phyloP scores from a whole-genome alignment of 805 yeast species.

The Sungouiella blattae region DNA sequence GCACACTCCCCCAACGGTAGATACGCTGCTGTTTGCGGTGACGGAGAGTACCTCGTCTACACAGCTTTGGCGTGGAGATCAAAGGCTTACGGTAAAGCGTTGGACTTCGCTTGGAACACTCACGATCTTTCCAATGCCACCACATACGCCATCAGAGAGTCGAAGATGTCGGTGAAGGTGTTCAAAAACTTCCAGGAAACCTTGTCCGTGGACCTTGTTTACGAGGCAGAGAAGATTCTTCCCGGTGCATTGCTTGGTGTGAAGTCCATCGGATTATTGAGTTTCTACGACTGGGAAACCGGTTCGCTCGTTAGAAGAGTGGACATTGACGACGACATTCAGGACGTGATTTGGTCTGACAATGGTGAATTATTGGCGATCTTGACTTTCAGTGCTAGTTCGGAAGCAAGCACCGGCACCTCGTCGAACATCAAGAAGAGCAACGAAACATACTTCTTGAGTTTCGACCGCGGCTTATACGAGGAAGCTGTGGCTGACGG shows the following conservation, averaged over 20 bases:
- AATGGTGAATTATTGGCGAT: slow-evolving; percentile 86
- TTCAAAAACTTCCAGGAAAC: slow-evolving; percentile 85
- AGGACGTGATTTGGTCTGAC: slow-evolving; percentile 86
- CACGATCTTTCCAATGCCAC: slow-evolving; percentile 63
- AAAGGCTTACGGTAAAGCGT: slow-evolving; percentile 84
- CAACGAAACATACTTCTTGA: slow-evolving; percentile 74
- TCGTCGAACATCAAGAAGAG: slow-evolving; percentile 35
- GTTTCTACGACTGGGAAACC: slow-evolving; percentile 92
- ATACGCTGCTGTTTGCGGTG: slow-evolving; percentile 95
- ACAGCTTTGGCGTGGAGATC: slow-evolving; percentile 98
- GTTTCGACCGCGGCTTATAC: slow-evolving; percentile 66
- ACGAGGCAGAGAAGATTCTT: slow-evolving; percentile 73
- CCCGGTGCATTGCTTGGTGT: slow-evolving; percentile 89
- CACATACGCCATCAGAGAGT: slow-evolving; percentile 77
- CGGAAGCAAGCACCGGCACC: slow-evolving; percentile 18
- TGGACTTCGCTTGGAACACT: slow-evolving; percentile 92
- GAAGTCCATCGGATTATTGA: slow-evolving; percentile 77
- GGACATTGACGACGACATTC: slow-evolving; percentile 72
- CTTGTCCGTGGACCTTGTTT: slow-evolving; percentile 60
- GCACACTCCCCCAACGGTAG: slow-evolving; percentile 96
- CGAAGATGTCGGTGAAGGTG: slow-evolving; percentile 59
- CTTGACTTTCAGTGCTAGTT: slow-evolving; percentile 34
- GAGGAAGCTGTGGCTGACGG: slow-evolving; percentile 58
- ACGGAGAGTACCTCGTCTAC: slow-evolving; percentile 94
- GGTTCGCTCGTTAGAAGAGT: slow-evolving; percentile 83